Evolutionary conservation across 495 filamentous ascomycete species (phyloP), one percentile per base, ranked within the genome.

Genomic region (Annulohypoxylon nitens): DNA sequence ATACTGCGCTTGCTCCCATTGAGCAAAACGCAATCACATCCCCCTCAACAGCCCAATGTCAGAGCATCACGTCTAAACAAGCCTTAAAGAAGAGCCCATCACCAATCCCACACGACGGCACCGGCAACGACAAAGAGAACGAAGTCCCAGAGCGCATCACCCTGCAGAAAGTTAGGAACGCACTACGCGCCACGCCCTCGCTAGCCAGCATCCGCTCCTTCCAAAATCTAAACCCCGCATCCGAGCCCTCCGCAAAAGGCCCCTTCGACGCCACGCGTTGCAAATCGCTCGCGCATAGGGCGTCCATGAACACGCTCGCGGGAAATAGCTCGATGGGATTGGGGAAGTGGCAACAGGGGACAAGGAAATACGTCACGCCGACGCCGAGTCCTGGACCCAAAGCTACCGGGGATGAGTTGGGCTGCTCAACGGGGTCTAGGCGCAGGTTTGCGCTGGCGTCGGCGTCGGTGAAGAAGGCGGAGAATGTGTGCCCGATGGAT

Each of bases 1-100:
- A 57, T 2, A 68, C 48, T 23, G 73, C 34, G 8, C 67, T 70
- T 20, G 59, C 30, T 57, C 69, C 73, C 10, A 55, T 63, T 14
- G 69, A 61, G 36, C 53, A 61, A 62, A 79, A 64, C 76, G 61
- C 75, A 82, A 43, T 43, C 39, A 4, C 12, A 3, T 14, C 12
- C n/a, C 12, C 39, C 12, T 2, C 39, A 43, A 11, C 12, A n/a
- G 11, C 36, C 11, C 39, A 43, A n/a, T 14, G 11, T 14, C 39
- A 84, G 64, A 83, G 83, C 63, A 80, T 83, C 34, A 75, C 50
- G 61, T 0, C 54, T 58, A 78, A 16, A 74, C 67, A 80, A 78
- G 43, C 76, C 78, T 14, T 81, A 78, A 25, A 83, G 77, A 70
- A n/a, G 39, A 43, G 64, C 74, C 1, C 75, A 71, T 33, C 80